Evolutionary conservation across 345 rosid species (phyloP), one percentile per base, ranked within the genome.

Genomic region (Hibiscus trionum): DNA sequence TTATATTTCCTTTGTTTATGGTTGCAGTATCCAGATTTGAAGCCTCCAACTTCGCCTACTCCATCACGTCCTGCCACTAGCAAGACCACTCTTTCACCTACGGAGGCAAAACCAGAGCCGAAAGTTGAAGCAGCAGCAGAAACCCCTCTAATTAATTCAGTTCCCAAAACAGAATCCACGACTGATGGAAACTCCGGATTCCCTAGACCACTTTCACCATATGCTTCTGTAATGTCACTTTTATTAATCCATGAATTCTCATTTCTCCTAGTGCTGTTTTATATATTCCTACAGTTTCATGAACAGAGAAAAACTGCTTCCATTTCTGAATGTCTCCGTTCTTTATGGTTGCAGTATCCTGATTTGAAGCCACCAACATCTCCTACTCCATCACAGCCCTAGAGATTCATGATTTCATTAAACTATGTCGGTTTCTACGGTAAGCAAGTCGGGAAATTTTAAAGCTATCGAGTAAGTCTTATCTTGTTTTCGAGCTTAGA

Each of bases 311-410:
- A 50, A 71, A 11, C 69, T 73, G 37, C 62, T 12, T 66, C 29
- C 26, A 57, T 35, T 72, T 70, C 46, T 49, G 59, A 5, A 50
- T 57, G 7, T 66, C 17, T 61, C 12, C 56, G 27, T 75, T 46
- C 26, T 62, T 52, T 33, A 70, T 57, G 71, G 71, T 75, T 79
- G 83, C 97, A 95, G 99, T 95, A 92, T 78, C 90, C 97, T 11
- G 99, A 94, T 80, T 73, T 90, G 77, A 94, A 92, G 92, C 98
- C 98, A 73, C 98, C 98, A 66, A 74, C 96, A 73, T 88, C 98
- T 60, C 97, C 98, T 12, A 58, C 89, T 27, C 99, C 97, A 76
- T 85, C 93, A 10, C 88, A 73, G 86, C 90, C 99, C 16, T 92
- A 70, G 79, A 50, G n/a, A 77, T 66, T 55, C 70, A 65, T 53